Evolutionary conservation across 2,329 filamentous ascomycete species (phyloP), one percentile per base, ranked within the genome.

Genomic region (Lecanicillium sp.): DNA sequence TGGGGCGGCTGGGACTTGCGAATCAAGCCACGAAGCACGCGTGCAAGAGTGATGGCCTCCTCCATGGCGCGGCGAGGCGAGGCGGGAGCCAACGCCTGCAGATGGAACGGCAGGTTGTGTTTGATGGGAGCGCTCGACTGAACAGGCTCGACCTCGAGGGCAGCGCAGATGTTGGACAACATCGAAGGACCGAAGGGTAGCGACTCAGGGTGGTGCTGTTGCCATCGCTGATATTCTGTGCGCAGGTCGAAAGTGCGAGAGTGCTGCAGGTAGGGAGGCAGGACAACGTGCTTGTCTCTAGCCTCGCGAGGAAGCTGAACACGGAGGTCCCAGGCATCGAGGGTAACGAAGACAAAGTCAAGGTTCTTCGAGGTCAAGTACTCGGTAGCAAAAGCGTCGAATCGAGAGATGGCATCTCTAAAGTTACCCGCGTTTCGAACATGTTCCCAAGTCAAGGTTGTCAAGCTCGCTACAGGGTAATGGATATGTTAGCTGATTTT

Each of bases 91-190:
- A 98, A 72, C 11, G 92, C 90, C 68, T 98, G 92, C 45, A 98
- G 73, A 60, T 98, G 92, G 68, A 98, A 98, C 9, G 92, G 92
- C 29, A 98, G 75, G 60, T 96, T 96, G 62, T 96, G 92, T 67
- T 96, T 98, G 67, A 98, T 96, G 32, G 92, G 92, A 41, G 92
- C 90, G 56, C 89, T 96, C 9, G 89, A 90, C 65, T 96, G 89
- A 28, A 98, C 88, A 40, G 94, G 89, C 65, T 98, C 92, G 34
- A 98, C 92, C 66, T 98, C 92, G 38, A 98, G 80, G 39, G 92
- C 92, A 47, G 92, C 92, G 68, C 92, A 98, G 60, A 98, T 98
- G 65, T 96, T 96, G 52, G 89, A 83, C 48, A 98, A 75, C 61
- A 92, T 94, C 43, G 87, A 95, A 35, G 92, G 90, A 14, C 90